These are phyloP conservation scores for Flaveria ramosissima DNA, from an alignment of 129 eudicot genomes.

Conservation along the genomic window DNA sequence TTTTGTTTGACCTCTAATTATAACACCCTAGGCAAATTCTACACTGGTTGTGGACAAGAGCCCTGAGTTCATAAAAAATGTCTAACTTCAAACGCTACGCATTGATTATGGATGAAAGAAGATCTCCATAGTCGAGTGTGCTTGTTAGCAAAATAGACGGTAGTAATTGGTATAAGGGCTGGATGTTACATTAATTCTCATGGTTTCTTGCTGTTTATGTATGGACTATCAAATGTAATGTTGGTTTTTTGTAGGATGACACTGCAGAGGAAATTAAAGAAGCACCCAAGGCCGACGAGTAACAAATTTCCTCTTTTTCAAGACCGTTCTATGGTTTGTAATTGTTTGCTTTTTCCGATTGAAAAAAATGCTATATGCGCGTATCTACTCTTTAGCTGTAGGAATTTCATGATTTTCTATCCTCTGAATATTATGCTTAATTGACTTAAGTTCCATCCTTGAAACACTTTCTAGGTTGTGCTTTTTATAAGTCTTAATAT, in stretches of 20 bases:
- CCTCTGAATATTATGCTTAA: conserved; percentile 36
- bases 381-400: conserved; percentile 45
- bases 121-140: no score
- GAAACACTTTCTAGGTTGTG: conserved; percentile 32
- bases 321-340: conserved; percentile 40
- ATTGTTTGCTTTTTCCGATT: conserved; percentile 44
- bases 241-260: conserved; percentile 56
- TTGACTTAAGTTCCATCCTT: conserved; percentile 22
- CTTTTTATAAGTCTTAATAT: conserved; percentile 17
- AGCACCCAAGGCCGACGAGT: conserved; percentile 77
- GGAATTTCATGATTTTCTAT: conserved; percentile 44
- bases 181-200: neutral
- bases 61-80: no score
- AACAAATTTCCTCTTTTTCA: conserved; percentile 33
- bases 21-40: neutral
- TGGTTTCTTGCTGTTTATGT: neutral
- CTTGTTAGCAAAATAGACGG: no score
- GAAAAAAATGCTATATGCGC: conserved; percentile 45
- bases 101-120: no score
- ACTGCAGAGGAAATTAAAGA: conserved; percentile 75
- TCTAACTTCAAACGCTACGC: no score
- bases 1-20: neutral
- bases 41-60: no score
- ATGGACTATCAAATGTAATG: neutral
- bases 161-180: no score